Evolutionary conservation across 805 yeast species (phyloP).

Genomic region (Candida sakaeoensis): DNA sequence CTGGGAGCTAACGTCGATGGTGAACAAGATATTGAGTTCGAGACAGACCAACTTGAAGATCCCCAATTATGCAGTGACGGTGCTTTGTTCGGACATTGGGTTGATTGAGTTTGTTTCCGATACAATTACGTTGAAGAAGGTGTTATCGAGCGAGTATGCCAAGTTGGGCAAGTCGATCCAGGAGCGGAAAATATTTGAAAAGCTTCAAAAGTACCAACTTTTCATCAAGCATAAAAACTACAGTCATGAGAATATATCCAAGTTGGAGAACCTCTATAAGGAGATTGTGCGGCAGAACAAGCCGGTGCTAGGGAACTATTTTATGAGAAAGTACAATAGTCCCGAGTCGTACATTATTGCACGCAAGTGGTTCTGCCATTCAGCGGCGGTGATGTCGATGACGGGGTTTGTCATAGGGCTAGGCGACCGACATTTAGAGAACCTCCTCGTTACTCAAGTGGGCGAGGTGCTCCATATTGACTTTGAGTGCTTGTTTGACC

Average conservation of each 20-base stretch:
- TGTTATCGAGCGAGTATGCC: constrained; percentile 25
- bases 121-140: constrained; percentile 33
- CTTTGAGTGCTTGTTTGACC: constrained; percentile 93
- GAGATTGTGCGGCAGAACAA: constrained; percentile 37
- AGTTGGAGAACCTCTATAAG: constrained; percentile 22
- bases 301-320: constrained; percentile 85
- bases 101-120: constrained; percentile 62
- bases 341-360: constrained; percentile 85
- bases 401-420: constrained; percentile 91
- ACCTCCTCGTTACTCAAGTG: constrained; percentile 65
- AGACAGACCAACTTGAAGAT: constrained; percentile 68
- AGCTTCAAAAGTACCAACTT: constrained; percentile 30
- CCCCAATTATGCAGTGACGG: constrained; percentile 82
- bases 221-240: constrained; percentile 13
- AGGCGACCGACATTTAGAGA: constrained; percentile 97
- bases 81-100: constrained; percentile 82
- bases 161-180: constrained; percentile 20
- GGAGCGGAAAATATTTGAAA: constrained; percentile 27
- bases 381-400: constrained; percentile 95
- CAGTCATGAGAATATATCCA: constrained; percentile 14
- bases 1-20: constrained; percentile 83
- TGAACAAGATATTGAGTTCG: constrained; percentile 71
- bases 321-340: constrained; percentile 81
- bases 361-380: constrained; percentile 67
- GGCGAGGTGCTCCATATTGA: constrained; percentile 92